phyloP scores from a whole-genome alignment of 2,329 filamentous ascomycete species.

The Phialocephala sp. region DNA sequence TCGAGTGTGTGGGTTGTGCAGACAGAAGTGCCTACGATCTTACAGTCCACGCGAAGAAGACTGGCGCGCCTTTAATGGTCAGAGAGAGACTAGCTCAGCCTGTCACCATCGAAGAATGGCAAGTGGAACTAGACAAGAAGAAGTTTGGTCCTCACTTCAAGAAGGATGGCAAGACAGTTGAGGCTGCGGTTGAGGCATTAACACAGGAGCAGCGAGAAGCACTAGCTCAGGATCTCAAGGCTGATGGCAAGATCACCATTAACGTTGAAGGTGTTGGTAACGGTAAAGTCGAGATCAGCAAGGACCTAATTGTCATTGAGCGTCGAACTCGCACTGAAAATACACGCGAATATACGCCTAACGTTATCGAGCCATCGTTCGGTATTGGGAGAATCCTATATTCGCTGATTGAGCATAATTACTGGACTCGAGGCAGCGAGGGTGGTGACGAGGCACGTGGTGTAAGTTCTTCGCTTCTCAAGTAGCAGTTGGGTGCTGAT shows the following conservation, averaged over 20 bases:
- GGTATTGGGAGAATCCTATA: conserved; percentile 96
- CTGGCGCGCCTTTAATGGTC: conserved; percentile 83
- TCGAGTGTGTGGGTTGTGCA: conserved; percentile 97
- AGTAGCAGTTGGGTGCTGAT: neutral
- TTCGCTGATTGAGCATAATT: conserved; percentile 90
- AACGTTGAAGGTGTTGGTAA: conserved; percentile 70
- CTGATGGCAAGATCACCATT: conserved; percentile 76
- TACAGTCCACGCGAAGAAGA: conserved; percentile 91
- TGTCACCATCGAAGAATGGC: conserved; percentile 82
- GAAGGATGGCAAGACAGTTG: conserved; percentile 88
- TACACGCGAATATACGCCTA: conserved; percentile 88
- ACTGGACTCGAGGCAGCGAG: conserved; percentile 79
- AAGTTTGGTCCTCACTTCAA: conserved; percentile 95
- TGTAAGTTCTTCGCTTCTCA: conserved; percentile 61
- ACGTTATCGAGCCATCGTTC: conserved; percentile 97
- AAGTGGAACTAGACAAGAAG: conserved; percentile 89
- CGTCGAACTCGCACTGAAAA: conserved; percentile 84
- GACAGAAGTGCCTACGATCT: conserved; percentile 95
- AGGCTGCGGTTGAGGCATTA: conserved; percentile 71
- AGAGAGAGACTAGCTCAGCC: conserved; percentile 82
- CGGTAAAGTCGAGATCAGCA: conserved; percentile 79
- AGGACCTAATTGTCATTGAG: conserved; percentile 83
- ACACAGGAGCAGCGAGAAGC: conserved; percentile 83
- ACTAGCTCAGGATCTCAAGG: conserved; percentile 74
- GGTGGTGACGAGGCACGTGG: conserved; percentile 83